Evolutionary conservation across 1,139 yeast species (phyloP).

Genomic region (Geotrichum reessii): DNA sequence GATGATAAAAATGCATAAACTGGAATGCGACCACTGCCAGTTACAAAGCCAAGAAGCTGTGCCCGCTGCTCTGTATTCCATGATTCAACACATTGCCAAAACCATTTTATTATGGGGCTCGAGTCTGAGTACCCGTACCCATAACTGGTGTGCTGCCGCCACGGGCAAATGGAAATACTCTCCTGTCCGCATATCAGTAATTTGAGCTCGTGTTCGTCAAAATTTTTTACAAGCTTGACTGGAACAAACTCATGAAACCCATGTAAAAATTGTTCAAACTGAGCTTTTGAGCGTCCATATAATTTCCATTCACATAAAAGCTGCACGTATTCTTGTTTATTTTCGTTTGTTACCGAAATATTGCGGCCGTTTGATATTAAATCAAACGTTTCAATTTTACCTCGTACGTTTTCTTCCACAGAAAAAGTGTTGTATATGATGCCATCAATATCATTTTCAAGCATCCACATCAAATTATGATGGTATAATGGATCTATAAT

Average conservation of each 20-base stretch:
- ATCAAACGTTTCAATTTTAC: constrained; percentile 84
- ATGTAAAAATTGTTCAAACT: constrained; percentile 89
- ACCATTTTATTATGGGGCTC: constrained; percentile 96
- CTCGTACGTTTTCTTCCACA: constrained; percentile 94
- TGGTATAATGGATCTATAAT: constrained; percentile 97
- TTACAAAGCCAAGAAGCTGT: constrained; percentile 87
- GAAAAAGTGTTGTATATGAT: constrained; percentile 82
- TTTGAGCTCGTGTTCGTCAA: constrained; percentile 95
- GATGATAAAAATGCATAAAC: constrained; percentile 98
- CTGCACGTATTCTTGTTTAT: constrained; percentile 92
- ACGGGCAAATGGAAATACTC: constrained; percentile 93
- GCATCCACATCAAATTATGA: constrained; percentile 89
- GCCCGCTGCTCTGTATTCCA: constrained; percentile 98
- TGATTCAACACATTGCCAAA: constrained; percentile 87
- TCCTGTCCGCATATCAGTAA: constrained; percentile 95
- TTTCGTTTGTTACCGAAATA: constrained; percentile 87
- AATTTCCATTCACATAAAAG: constrained; percentile 94
- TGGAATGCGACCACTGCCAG: constrained; percentile 97
- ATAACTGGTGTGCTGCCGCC: constrained; percentile 98
- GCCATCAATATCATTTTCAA: constrained; percentile 86
- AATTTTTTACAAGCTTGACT: constrained; percentile 89
- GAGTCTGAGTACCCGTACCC: constrained; percentile 86
- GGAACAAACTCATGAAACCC: constrained; percentile 97
- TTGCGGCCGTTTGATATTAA: constrained; percentile 81
- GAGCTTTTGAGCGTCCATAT: constrained; percentile 86